These are phyloP conservation scores for Cicer judaicum DNA, from an alignment of 306 rosid species.

Conservation along the genomic window DNA sequence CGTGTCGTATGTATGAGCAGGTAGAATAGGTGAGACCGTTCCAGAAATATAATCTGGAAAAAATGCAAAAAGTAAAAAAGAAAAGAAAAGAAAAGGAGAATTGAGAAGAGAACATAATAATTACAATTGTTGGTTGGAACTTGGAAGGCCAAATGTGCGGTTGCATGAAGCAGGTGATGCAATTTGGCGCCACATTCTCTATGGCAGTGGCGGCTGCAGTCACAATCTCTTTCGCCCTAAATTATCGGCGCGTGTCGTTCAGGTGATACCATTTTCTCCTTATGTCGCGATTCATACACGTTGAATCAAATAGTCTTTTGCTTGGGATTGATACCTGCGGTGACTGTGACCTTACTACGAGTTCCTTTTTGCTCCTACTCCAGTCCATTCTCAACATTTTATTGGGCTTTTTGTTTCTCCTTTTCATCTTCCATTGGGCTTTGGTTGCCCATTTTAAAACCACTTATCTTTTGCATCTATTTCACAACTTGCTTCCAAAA, in stretches of 20 bases:
- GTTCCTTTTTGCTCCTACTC: too few species aligned
- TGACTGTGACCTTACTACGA: too few species aligned
- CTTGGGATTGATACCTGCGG: too few species aligned
- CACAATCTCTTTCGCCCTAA: neutral
- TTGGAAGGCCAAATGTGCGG: constrained; percentile 42
- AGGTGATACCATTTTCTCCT: neutral
- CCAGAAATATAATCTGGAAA: neutral
- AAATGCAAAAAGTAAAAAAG: neutral
- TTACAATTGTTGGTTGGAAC: neutral
- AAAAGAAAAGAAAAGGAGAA: neutral
- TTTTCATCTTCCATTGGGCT: too few species aligned
- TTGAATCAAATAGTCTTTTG: too few species aligned
- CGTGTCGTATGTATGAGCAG: neutral
- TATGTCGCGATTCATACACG: too few species aligned
- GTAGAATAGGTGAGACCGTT: neutral
- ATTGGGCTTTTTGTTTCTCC: too few species aligned
- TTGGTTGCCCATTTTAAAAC: too few species aligned
- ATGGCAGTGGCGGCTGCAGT: constrained; percentile 1
- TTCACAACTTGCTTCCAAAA: too few species aligned
- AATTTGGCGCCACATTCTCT: constrained; percentile 31
- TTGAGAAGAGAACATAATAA: neutral
- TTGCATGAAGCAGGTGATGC: constrained; percentile 42
- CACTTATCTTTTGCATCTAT: too few species aligned
- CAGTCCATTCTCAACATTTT: too few species aligned
- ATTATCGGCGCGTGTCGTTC: neutral